These are phyloP conservation scores for Exophiala mesophila DNA, from an alignment of 2,329 filamentous ascomycete genomes.

Conservation along the genomic window DNA sequence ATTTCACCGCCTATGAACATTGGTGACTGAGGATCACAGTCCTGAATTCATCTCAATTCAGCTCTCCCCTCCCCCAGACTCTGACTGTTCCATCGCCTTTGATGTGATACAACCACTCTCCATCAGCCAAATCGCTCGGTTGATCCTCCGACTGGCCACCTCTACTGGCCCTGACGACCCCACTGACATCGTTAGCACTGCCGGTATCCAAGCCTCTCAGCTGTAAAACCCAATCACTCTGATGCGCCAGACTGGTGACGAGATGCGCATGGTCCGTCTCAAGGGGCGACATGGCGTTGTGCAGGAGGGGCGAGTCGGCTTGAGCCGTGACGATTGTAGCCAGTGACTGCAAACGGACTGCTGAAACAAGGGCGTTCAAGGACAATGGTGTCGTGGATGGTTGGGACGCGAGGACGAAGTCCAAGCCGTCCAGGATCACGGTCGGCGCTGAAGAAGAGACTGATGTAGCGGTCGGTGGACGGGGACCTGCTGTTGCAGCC, in stretches of 20 bases:
- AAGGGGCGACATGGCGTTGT: slow-evolving; percentile 51
- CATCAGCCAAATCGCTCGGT: slow-evolving; percentile 43
- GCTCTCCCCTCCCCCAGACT: slow-evolving; percentile 77
- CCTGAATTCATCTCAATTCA: too few relatives aligned
- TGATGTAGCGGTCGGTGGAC: background rate
- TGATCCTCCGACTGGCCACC: slow-evolving; percentile 40
- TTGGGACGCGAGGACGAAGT: slow-evolving; percentile 25
- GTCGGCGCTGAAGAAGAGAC: slow-evolving; percentile 8
- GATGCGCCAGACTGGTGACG: slow-evolving; percentile 66
- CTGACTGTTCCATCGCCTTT: slow-evolving; percentile 71
- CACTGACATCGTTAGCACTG: slow-evolving; percentile 83
- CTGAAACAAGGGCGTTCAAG: slow-evolving; percentile 15
- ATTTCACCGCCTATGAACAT: too few relatives aligned
- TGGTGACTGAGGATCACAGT: too few relatives aligned
- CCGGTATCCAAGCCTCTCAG: slow-evolving; percentile 78
- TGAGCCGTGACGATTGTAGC: slow-evolving; percentile 62
- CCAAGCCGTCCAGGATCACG: slow-evolving; percentile 23
- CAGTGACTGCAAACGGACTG: slow-evolving; percentile 11
- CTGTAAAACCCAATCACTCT: slow-evolving; percentile 65
- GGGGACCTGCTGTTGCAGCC: slow-evolving; percentile 1
- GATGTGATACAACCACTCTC: slow-evolving; percentile 77
- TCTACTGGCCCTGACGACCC: slow-evolving; percentile 71
- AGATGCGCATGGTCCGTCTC: slow-evolving; percentile 70
- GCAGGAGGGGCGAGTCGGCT: slow-evolving; percentile 69
- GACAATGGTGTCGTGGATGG: slow-evolving; percentile 8